Percentiles rank a stretch among this genome's conserved stretches.
These are phyloP conservation scores for Penium margaritaceum DNA, from an alignment of 139 green algal genomes.

Conservation along the genomic window DNA sequence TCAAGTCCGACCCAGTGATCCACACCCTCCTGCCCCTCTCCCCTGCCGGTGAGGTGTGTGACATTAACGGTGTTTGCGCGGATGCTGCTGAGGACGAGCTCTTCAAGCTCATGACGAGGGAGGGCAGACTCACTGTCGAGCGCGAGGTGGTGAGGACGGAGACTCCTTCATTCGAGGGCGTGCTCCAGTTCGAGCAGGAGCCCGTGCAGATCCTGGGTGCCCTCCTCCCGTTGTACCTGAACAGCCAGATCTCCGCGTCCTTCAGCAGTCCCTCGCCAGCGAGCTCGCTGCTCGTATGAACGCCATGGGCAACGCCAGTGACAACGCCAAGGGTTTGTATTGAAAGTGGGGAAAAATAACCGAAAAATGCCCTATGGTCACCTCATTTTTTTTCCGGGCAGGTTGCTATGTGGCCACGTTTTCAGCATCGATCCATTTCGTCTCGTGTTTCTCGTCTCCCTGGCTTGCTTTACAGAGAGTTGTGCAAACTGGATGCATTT, in stretches of 20 bases:
- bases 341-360: too few species aligned
- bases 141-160: slow-evolving; percentile 65
- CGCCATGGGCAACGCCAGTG: slow-evolving; percentile 89
- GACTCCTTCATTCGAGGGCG: slow-evolving; percentile 67
- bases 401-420: too few species aligned
- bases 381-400: too few species aligned
- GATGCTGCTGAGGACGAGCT: slow-evolving; percentile 93
- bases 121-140: slow-evolving; percentile 78
- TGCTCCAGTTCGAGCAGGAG: slow-evolving; percentile 98
- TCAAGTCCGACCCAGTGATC: slow-evolving; percentile 76
- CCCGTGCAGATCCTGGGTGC: slow-evolving; percentile 94
- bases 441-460: too few species aligned
- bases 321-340: slow-evolving; percentile 95
- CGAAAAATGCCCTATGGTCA: too few species aligned
- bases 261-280: slow-evolving; percentile 79
- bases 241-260: slow-evolving; percentile 75
- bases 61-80: slow-evolving; percentile 88
- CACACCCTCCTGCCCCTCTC: slow-evolving; percentile 91
- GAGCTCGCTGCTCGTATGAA: slow-evolving; percentile 99
- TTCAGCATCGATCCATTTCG: too few species aligned
- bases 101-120: slow-evolving; percentile 84
- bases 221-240: slow-evolving; percentile 96
- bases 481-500: too few species aligned
- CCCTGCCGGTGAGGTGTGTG: slow-evolving; percentile 83
- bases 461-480: too few species aligned